A percentile compares a stretch with the other conserved stretches of the same genome.
Evolutionary conservation across 1,284 basidiomycete genomes (phyloP).

Genomic region (Papiliotrema terrestris): DNA sequence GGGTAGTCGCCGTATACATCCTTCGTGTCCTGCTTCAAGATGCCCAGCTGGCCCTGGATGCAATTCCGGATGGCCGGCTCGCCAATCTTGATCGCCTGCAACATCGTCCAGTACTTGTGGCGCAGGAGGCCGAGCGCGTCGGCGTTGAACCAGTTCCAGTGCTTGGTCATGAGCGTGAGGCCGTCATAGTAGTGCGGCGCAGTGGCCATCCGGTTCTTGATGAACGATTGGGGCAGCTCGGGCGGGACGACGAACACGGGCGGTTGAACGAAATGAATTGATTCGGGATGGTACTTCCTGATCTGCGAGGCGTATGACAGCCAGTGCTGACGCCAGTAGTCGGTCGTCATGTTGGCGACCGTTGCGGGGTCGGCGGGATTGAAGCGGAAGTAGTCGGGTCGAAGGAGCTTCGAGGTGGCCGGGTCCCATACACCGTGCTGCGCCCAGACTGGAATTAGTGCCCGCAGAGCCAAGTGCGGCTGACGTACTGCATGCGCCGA

Average conservation of each 20-base stretch:
- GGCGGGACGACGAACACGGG: conserved; percentile 82
- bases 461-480: conserved; percentile 1
- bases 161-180: conserved; percentile 65
- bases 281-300: conserved; percentile 69
- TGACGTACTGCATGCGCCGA: conserved; percentile 65
- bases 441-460: conserved; percentile 64
- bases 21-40: conserved; percentile 64
- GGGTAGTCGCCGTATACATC: conserved; percentile 66
- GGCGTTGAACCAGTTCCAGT: conserved; percentile 94
- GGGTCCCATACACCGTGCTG: conserved; percentile 88
- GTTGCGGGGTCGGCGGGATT: conserved; percentile 46
- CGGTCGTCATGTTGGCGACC: conserved; percentile 59
- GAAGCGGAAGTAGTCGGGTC: conserved; percentile 73
- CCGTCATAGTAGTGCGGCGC: conserved; percentile 95
- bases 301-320: conserved; percentile 63
- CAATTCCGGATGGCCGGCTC: conserved; percentile 75
- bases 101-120: conserved; percentile 69
- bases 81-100: conserved; percentile 63
- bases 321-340: conserved; percentile 82
- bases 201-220: conserved; percentile 70
- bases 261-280: conserved; percentile 87
- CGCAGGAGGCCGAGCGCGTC: conserved; percentile 66
- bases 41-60: conserved; percentile 77
- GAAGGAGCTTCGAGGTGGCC: conserved; percentile 63
- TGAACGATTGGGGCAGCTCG: conserved; percentile 57